phyloP scores from a whole-genome alignment of 371 early-diverging fungal species.

The Syncephalastrum racemosum region DNA sequence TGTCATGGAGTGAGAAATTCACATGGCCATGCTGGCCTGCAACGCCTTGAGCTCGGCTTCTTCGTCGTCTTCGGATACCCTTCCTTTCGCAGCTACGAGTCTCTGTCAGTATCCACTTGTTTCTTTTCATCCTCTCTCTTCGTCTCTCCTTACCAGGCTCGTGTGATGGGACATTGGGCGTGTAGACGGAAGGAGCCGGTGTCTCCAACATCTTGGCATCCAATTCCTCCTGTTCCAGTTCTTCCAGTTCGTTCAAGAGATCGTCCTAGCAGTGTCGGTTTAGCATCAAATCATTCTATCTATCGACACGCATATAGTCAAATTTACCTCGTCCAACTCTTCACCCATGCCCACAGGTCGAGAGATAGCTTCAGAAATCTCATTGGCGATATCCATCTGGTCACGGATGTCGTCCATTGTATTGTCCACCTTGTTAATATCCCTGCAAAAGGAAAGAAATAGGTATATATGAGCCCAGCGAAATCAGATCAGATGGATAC shows the following conservation, averaged over 20 bases:
- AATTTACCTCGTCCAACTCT: constrained; percentile 83
- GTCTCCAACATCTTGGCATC: constrained; percentile 85
- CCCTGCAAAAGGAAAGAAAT: constrained; percentile 49
- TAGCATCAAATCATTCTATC: background rate
- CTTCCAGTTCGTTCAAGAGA: constrained; percentile 88
- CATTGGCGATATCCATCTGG: constrained; percentile 96
- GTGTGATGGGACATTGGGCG: constrained; percentile 61
- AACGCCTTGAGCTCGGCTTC: constrained; percentile 86
- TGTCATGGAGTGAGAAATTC: background rate
- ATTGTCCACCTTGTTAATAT: constrained; percentile 93
- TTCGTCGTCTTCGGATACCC: constrained; percentile 70
- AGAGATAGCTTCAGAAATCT: constrained; percentile 92
- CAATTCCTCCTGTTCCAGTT: constrained; percentile 92
- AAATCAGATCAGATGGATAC: constrained; percentile 1
- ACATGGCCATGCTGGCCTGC: constrained; percentile 74
- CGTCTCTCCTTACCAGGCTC: constrained; percentile 58
- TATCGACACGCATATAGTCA: background rate
- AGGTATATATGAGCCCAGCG: background rate
- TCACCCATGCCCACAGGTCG: constrained; percentile 83
- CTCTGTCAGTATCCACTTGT: no score
- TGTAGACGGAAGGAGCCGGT: constrained; percentile 61
- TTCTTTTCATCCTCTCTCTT: background rate
- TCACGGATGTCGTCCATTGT: constrained; percentile 98
- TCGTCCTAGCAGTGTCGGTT: constrained; percentile 64
- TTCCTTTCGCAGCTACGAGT: constrained; percentile 18